Percentiles rank a stretch among this genome's conserved stretches.
Evolutionary conservation across 139 green algal species (phyloP).

Genomic region (Chlorella ohadii): DNA sequence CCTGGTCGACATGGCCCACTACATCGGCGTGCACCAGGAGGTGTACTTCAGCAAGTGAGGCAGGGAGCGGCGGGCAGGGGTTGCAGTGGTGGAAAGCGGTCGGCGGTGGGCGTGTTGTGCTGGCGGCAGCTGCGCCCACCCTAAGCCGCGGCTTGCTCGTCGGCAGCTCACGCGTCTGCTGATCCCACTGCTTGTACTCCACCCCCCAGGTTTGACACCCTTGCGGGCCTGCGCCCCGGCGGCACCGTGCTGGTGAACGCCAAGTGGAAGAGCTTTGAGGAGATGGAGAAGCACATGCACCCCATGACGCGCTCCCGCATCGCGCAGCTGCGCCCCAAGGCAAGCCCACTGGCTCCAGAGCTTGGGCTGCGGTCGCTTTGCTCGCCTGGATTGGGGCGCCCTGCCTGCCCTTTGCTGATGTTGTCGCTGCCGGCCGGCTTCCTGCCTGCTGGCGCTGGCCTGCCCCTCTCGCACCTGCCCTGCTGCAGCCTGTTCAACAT

Average conservation of each 20-base stretch:
- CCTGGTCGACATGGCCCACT: constrained; percentile 62
- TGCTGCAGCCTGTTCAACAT: too few relatives aligned
- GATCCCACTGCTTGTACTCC: background rate
- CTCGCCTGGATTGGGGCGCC: too few relatives aligned
- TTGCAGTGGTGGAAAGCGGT: background rate
- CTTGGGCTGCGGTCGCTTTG: too few relatives aligned
- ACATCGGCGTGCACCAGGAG: constrained; percentile 53
- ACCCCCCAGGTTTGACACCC: constrained; percentile 55
- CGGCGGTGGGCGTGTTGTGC: background rate
- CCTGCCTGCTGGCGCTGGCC: too few relatives aligned
- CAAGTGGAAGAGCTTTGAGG: constrained; percentile 44
- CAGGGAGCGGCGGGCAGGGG: background rate
- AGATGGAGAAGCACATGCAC: constrained; percentile 32
- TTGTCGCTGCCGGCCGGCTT: too few relatives aligned
- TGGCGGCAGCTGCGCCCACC: too few relatives aligned
- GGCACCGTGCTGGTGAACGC: constrained; percentile 64
- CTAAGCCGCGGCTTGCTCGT: too few relatives aligned
- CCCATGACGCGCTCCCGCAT: constrained; percentile 25
- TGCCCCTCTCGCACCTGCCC: too few relatives aligned
- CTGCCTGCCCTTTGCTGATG: too few relatives aligned
- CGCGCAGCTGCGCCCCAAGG: background rate
- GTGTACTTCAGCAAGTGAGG: constrained; percentile 33
- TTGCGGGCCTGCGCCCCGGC: constrained; percentile 48
- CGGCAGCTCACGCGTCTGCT: too few relatives aligned
- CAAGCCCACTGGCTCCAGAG: too few relatives aligned